phyloP scores from a whole-genome alignment of 768 basidiomycete genomes.

The Trametes gibbosa region DNA sequence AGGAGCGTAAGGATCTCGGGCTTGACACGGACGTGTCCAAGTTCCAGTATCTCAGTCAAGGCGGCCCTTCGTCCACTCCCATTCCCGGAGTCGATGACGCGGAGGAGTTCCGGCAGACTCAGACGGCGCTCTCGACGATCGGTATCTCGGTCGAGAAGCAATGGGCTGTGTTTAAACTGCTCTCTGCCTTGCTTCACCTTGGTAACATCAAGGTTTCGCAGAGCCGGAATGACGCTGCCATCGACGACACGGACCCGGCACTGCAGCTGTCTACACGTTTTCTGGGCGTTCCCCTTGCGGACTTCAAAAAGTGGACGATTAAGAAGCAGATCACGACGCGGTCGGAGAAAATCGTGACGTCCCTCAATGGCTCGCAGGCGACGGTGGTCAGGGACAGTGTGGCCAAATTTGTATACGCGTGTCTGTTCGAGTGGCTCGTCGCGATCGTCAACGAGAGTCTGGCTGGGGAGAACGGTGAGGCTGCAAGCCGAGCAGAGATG shows the following conservation, averaged over 20 bases:
- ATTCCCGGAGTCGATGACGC: conserved; percentile 94
- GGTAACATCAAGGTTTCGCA: conserved; percentile 93
- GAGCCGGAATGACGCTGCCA: conserved; percentile 73
- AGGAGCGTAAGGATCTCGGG: conserved; percentile 93
- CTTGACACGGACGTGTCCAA: conserved; percentile 82
- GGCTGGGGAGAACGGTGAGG: conserved; percentile 92
- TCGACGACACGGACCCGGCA: conserved; percentile 81
- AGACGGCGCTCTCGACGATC: conserved; percentile 93
- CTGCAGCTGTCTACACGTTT: conserved; percentile 83
- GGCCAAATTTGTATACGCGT: conserved; percentile 98
- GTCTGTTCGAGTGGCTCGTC: conserved; percentile 98
- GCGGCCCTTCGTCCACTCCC: conserved; percentile 81
- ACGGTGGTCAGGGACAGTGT: conserved; percentile 94
- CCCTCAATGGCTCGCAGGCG: conserved; percentile 83
- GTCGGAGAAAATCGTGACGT: conserved; percentile 91
- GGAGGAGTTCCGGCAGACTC: conserved; percentile 91
- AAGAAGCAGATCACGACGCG: conserved; percentile 97
- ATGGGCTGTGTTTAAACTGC: conserved; percentile 94
- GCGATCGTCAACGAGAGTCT: conserved; percentile 96
- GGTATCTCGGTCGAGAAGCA: conserved; percentile 97
- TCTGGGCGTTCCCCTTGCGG: conserved; percentile 82
- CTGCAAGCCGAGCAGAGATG: conserved; percentile 88
- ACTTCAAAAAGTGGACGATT: conserved; percentile 98
- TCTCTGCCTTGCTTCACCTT: conserved; percentile 93
- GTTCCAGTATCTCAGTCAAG: conserved; percentile 92